Evolutionary conservation across 2,329 filamentous ascomycete genomes (phyloP).

Genomic region (Trichoderma koningii): DNA sequence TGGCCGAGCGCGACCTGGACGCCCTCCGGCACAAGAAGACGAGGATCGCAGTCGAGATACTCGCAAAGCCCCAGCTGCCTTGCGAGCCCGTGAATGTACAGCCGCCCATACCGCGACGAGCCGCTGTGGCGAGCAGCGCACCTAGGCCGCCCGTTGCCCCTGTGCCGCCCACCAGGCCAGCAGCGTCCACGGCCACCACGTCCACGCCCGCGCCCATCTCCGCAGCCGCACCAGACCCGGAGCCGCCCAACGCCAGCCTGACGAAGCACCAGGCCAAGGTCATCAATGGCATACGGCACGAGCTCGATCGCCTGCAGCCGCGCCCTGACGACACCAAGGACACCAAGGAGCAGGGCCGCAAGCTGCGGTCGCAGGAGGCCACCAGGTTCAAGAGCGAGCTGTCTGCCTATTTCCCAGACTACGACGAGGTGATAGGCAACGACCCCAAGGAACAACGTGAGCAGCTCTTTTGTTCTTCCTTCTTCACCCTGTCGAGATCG

Average conservation of each 20-base stretch:
- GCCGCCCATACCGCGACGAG: constrained; percentile 34
- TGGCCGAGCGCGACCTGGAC: constrained; percentile 49
- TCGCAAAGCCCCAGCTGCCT: constrained; percentile 38
- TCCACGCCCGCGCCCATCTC: constrained; percentile 16
- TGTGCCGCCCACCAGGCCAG: constrained; percentile 30
- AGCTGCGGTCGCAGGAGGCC: constrained; percentile 82
- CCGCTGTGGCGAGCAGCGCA: constrained; percentile 27
- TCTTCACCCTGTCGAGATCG: too few relatives aligned
- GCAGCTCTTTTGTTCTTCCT: constrained; percentile 35
- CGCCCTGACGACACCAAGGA: constrained; percentile 50
- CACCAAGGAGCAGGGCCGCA: constrained; percentile 65
- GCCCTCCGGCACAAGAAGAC: constrained; percentile 51
- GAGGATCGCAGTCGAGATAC: constrained; percentile 57
- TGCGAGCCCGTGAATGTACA: constrained; percentile 35
- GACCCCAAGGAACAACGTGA: constrained; percentile 76
- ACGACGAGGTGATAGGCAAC: constrained; percentile 90
- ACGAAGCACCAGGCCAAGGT: constrained; percentile 61
- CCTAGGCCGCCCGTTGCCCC: constrained; percentile 17
- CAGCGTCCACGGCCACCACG: constrained; percentile 28
- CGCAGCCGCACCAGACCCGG: constrained; percentile 29
- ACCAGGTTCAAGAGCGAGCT: constrained; percentile 89
- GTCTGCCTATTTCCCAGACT: constrained; percentile 87
- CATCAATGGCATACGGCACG: constrained; percentile 63
- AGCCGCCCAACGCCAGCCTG: constrained; percentile 37
- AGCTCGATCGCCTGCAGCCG: constrained; percentile 59